Evolutionary conservation across 495 filamentous ascomycete species (phyloP).

Genomic region (Pseudomonodictys pantanalensis): DNA sequence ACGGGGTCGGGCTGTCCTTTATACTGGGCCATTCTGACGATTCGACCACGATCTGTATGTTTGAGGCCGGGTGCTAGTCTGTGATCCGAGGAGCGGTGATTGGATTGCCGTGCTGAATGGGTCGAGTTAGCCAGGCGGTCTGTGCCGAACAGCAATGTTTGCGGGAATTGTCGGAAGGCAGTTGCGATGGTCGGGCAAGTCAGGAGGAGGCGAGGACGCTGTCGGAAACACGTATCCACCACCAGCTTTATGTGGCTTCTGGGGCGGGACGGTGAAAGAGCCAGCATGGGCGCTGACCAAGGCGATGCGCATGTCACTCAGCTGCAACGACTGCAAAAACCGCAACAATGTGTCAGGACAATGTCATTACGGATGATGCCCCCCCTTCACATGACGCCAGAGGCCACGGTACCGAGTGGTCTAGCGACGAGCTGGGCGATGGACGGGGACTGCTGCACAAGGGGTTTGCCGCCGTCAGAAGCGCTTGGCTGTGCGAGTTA

Average conservation of each 20-base stretch:
- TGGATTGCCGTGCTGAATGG: background rate
- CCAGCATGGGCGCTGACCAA: background rate
- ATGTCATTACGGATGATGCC: too few relatives aligned
- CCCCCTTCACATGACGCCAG: too few relatives aligned
- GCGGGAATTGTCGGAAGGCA: background rate
- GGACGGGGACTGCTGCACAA: too few relatives aligned
- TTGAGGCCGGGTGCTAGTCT: background rate
- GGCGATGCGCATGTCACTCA: too few relatives aligned
- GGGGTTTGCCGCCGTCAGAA: too few relatives aligned
- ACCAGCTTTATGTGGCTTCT: background rate
- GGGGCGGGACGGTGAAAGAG: background rate
- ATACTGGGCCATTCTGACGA: conserved; percentile 26
- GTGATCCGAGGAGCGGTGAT: background rate
- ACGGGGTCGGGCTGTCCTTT: conserved; percentile 44
- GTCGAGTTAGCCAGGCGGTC: background rate
- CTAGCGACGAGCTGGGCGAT: too few relatives aligned
- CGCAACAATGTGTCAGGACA: background rate
- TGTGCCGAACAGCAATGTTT: background rate
- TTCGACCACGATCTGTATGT: conserved; percentile 7
- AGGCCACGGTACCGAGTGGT: too few relatives aligned
- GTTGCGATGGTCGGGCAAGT: background rate
- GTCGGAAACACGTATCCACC: background rate
- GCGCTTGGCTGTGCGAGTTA: too few relatives aligned
- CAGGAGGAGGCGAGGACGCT: background rate
- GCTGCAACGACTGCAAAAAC: too few relatives aligned